A percentile compares a stretch with the other conserved stretches of the same genome.
Conservation (phyloP, 192 early-diverging fungal species). For the Nowakowskiella sp. region DNA sequence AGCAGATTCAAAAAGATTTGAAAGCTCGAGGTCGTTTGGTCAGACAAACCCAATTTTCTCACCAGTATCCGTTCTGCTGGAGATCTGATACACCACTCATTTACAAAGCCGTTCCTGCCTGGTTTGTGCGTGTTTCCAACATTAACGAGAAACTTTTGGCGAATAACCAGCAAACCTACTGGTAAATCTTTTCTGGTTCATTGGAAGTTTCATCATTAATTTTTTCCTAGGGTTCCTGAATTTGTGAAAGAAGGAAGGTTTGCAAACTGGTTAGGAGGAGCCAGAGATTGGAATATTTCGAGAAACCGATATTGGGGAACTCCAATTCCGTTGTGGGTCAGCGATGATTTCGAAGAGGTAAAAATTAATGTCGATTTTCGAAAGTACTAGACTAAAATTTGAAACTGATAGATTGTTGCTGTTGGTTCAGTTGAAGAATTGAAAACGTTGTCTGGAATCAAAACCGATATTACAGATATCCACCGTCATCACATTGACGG, state of each 20-base stretch:
- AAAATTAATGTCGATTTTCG: background rate
- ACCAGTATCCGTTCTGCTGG: conserved; percentile 98
- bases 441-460: conserved; percentile 72
- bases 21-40: conserved; percentile 77
- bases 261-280: conserved; percentile 91
- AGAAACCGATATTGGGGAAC: conserved; percentile 99
- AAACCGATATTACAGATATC: conserved; percentile 75
- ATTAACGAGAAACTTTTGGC: conserved; percentile 75
- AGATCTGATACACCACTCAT: conserved; percentile 91
- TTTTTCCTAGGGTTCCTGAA: conserved; percentile 62
- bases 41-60: conserved; percentile 80
- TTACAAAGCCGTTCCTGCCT: conserved; percentile 92
- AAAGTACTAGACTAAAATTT: background rate
- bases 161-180: conserved; percentile 81
- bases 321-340: conserved; percentile 97
- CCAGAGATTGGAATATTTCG: conserved; percentile 97
- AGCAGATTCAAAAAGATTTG: conserved; percentile 85
- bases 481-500: conserved; percentile 94
- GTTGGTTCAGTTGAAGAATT: conserved; percentile 89
- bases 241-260: conserved; percentile 97
- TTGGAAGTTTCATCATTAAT: background rate
- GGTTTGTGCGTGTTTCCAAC: conserved; percentile 90
- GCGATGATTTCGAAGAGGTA: conserved; percentile 80
- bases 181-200: conserved; percentile 38
- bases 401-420: conserved; percentile 50